These are phyloP conservation scores for Coprinellus micaceus DNA, from an alignment of 768 basidiomycete species.

Conservation along the genomic window DNA sequence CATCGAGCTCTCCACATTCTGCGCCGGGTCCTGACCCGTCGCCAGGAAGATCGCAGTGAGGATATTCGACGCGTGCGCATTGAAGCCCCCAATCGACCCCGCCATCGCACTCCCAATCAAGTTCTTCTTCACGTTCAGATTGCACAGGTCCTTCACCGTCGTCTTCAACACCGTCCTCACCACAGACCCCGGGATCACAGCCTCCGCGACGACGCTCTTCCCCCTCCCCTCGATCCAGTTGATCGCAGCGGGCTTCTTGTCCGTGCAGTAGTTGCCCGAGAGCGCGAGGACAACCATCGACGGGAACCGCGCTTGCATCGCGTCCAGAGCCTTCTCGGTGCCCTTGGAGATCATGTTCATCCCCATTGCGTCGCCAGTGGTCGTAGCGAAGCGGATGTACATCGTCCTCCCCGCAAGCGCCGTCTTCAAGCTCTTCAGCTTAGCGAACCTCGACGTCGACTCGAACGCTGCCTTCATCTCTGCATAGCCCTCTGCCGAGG, in stretches of 20 bases:
- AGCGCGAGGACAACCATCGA: conserved; percentile 88
- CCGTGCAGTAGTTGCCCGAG: conserved; percentile 97
- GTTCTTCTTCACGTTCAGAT: conserved; percentile 96
- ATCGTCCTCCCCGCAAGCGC: conserved; percentile 91
- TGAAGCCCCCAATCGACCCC: conserved; percentile 93
- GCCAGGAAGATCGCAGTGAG: conserved; percentile 93
- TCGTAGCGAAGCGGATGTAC: conserved; percentile 89
- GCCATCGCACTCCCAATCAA: conserved; percentile 97
- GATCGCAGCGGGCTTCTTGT: conserved; percentile 99
- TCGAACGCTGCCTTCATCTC: conserved; percentile 88
- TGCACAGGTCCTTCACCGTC: conserved; percentile 85
- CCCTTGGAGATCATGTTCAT: conserved; percentile 99
- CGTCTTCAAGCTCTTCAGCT: conserved; percentile 79
- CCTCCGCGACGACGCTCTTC: conserved; percentile 97
- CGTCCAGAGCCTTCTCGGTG: conserved; percentile 89
- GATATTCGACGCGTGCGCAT: conserved; percentile 97
- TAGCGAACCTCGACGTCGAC: conserved; percentile 90
- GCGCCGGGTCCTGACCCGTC: conserved; percentile 98
- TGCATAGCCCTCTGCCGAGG: conserved; percentile 70
- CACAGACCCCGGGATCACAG: conserved; percentile 82
- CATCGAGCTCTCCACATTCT: conserved; percentile 97
- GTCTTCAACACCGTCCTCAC: conserved; percentile 94
- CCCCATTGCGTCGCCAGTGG: conserved; percentile 99
- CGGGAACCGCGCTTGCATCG: conserved; percentile 74
- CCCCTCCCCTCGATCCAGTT: conserved; percentile 99